Percentiles rank a stretch among this genome's conserved stretches.
phyloP scores from a whole-genome alignment of 2,329 filamentous ascomycete genomes.

The Sarocladiaceae sp. region DNA sequence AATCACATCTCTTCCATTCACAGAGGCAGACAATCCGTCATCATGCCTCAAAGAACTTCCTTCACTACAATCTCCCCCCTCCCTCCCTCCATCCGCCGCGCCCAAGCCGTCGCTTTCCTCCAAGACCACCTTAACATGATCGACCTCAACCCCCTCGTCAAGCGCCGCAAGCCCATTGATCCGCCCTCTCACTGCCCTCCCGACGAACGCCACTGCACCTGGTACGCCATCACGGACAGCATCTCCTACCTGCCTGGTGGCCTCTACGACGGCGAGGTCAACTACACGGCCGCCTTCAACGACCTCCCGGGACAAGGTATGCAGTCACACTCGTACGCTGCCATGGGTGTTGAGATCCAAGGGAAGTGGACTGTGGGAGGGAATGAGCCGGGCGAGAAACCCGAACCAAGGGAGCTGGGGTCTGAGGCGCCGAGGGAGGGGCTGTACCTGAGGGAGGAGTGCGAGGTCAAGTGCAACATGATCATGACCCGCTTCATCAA shows the following conservation, averaged over 20 bases:
- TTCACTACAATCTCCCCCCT: constrained; percentile 78
- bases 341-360: constrained; percentile 72
- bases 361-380: constrained; percentile 74
- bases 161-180: constrained; percentile 61
- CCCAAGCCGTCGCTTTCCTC: constrained; percentile 67
- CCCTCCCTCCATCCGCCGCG: constrained; percentile 59
- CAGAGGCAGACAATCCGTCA: too few species aligned
- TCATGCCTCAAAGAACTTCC: constrained; percentile 62
- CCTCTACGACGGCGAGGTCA: constrained; percentile 58
- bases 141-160: constrained; percentile 77
- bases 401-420: constrained; percentile 59
- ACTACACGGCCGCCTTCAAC: constrained; percentile 76
- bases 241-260: constrained; percentile 68
- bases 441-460: constrained; percentile 78
- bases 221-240: constrained; percentile 76
- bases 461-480: constrained; percentile 73
- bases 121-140: constrained; percentile 80
- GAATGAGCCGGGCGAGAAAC: constrained; percentile 62
- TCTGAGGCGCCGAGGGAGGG: constrained; percentile 53
- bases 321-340: constrained; percentile 78
- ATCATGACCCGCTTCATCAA: constrained; percentile 72
- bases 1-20: too few species aligned
- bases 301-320: constrained; percentile 61
- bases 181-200: constrained; percentile 59
- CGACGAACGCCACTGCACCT: constrained; percentile 66